Base-by-base conservation (phyloP, 2,329 filamentous ascomycete species). In the Cytospora leucostoma region DNA sequence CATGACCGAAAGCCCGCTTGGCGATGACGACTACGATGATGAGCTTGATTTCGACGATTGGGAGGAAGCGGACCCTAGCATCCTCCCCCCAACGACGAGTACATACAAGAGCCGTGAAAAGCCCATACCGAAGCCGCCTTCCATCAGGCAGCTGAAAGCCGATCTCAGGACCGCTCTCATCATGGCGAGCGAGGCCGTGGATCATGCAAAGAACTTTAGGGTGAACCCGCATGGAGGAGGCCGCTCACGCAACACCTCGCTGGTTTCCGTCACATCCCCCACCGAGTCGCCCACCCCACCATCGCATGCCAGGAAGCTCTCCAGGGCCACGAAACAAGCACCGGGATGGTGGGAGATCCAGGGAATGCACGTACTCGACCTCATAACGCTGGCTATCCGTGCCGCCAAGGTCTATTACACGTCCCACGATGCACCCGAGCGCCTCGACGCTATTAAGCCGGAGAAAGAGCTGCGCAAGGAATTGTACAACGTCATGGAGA, bases 341-440 rank as follows among this genome's bases (percentile, higher is more conserved):
- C 85, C 87, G 68, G 88, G 87, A 10, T 96, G 90, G 88, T 86
- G 90, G 74, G 92, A 97, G 75, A 84, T 96, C 27, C 92, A 97
- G 74, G 95, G 94, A 19, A 87, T 98, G 80, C 91, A 96, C 71
- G 87, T 99, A 44, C 84, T 98, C 62, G 94, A 98, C 74, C 88
- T 96, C 59, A 90, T 95, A 73, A 99, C 95, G 1, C 82, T 98
- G 59, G 94, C 94, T n/a, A 98, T 99, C 69, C 87, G 93, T 59
- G 93, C 94, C 1, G 95, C 95, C 58, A 97, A 96, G 77, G 89
- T 96, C 71, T 99, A 98, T 78, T 98, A 99, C 77, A 97, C 93
- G 0, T 86, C 92, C 4, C 95, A 98, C 73, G 91, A 96, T 71
- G 84, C 93, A 59, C 92, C 93, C 1, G 89, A 95, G 69, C 88